phyloP scores from a whole-genome alignment of 2,329 filamentous ascomycete species.

The Aspergillus melleus region DNA sequence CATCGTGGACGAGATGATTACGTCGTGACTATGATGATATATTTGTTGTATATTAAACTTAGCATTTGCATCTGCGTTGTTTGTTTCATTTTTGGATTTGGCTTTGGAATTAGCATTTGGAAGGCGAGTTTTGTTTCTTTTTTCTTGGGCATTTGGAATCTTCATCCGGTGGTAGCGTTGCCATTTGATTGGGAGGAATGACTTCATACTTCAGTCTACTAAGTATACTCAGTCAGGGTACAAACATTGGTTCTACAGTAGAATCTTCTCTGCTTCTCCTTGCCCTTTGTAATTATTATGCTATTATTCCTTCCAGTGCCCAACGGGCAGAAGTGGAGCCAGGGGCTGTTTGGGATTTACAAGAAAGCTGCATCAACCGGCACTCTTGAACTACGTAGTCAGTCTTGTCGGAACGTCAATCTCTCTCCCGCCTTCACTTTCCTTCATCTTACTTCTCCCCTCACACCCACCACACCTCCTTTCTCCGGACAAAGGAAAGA shows the following conservation, averaged over 20 bases:
- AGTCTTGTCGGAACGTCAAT: slow-evolving; percentile 2
- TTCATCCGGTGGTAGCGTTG: neutral
- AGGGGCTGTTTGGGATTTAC: neutral
- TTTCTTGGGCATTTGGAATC: neutral
- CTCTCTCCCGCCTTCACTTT: slow-evolving; percentile 6
- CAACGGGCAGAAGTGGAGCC: slow-evolving; percentile 1
- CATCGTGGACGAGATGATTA: neutral
- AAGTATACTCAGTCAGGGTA: too few species aligned
- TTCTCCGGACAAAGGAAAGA: neutral
- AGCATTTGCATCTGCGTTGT: neutral
- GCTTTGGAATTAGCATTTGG: too few species aligned
- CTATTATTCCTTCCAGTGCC: slow-evolving; percentile 1
- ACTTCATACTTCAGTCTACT: neutral
- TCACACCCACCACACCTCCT: neutral
- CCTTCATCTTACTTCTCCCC: slow-evolving; percentile 1
- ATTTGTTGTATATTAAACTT: neutral
- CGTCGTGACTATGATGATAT: neutral
- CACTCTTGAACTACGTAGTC: slow-evolving; percentile 4
- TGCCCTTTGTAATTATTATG: neutral
- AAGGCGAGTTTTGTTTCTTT: neutral
- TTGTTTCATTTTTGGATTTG: neutral
- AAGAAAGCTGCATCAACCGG: neutral
- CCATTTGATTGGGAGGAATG: neutral
- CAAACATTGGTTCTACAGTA: too few species aligned
- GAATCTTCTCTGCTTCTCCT: neutral